Evolutionary conservation across 192 early-diverging fungal species (phyloP), one percentile per base, ranked within the genome.

Genomic region (Gigaspora rosea): DNA sequence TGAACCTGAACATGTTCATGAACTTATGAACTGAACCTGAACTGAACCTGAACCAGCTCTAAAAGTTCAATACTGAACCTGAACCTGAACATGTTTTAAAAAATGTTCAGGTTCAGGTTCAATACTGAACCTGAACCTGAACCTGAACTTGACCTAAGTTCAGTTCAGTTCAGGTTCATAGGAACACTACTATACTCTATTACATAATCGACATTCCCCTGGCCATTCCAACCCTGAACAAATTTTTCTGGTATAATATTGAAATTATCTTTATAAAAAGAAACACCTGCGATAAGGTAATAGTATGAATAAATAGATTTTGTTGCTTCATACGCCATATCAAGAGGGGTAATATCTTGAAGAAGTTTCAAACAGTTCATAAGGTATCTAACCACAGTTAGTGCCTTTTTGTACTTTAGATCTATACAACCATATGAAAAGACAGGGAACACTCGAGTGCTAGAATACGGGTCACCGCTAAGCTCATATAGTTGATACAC

Each of bases 301-400:
- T 2, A 67, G 36, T 67, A 67, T 47, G 61, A 67, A 67, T 67
- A 67, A 36, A 67, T 67, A 67, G 65, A 18, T 49, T 67, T 67
- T 20, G 33, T 67, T 13, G 20, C 12, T 22, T 67, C 35, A 46
- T 67, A 47, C 13, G 36, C 36, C n/a, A 47, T 67, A 11, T 67
- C 41, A 67, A 67, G 8, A 67, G 65, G 33, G 41, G 64, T 67
- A 36, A 36, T 20, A 3, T 67, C 41, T 67, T 67, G 22, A 46
- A 16, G 18, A 59, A 59, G 20, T 7, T 59, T 59, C 18, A 59
- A 59, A 6, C 22, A n/a, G 5, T 5, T 22, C 64, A 66, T 66
- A 6, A 66, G 33, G 33, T 66, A 32, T 18, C 41, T 12, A 67
- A 67, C 18, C 35, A 66, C 64, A 66, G 64, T 18, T 47, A 6